A percentile compares a stretch with the other conserved stretches of the same genome.
Conservation (phyloP, 2,329 filamentous ascomycete species). For the Paraphoma sp. region DNA sequence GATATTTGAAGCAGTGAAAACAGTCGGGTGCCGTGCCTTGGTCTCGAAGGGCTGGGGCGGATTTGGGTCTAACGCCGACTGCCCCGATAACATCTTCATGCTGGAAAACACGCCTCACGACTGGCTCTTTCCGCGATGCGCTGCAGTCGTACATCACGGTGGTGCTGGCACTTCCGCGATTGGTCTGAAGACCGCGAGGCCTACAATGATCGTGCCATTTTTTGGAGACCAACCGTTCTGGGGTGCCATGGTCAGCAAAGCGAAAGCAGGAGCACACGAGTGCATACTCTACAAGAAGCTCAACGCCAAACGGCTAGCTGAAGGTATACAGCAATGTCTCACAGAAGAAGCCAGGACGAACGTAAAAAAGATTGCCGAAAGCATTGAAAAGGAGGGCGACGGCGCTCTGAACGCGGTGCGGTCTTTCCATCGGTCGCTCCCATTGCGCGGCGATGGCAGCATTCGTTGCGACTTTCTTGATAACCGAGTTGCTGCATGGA, state of each 20-base stretch:
- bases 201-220: constrained; percentile 79
- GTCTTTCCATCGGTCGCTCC: constrained; percentile 69
- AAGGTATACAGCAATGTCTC: constrained; percentile 74
- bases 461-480: constrained; percentile 72
- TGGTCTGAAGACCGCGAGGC: constrained; percentile 72
- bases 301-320: constrained; percentile 67
- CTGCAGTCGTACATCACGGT: constrained; percentile 75
- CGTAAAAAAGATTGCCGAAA: constrained; percentile 65
- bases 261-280: constrained; percentile 69
- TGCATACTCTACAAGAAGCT: constrained; percentile 72
- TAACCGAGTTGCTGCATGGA: constrained; percentile 71
- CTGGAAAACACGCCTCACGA: constrained; percentile 78
- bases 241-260: constrained; percentile 71
- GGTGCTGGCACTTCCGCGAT: constrained; percentile 79
- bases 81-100: constrained; percentile 69
- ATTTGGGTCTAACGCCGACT: constrained; percentile 62
- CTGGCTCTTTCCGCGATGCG: constrained; percentile 74
- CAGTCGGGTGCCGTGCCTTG: constrained; percentile 71
- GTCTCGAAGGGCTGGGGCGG: constrained; percentile 81
- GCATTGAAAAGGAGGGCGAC: constrained; percentile 68
- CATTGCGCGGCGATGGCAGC: constrained; percentile 49
- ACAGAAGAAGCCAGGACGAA: constrained; percentile 65
- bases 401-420: constrained; percentile 73
- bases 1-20: constrained; percentile 72
- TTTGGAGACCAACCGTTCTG: constrained; percentile 83